Evolutionary conservation across 805 yeast species (phyloP), one percentile per base, ranked within the genome.

Genomic region (Nakazawaea sp.): DNA sequence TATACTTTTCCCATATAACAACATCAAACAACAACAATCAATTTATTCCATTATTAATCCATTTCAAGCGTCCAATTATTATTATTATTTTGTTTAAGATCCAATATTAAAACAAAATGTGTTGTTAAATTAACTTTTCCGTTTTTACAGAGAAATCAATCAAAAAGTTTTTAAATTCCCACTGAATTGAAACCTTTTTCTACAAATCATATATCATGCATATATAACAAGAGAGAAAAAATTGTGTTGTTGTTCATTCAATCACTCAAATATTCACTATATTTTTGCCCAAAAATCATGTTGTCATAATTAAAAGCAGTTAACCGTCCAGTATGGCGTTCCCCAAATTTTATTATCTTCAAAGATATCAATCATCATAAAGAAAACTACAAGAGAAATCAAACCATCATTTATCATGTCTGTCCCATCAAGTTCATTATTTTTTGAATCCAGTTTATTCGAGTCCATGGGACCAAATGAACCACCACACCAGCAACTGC

Each of bases 111-210:
- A 6, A 24, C 28, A 42, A 38, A 31, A 42, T 42, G 44, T 42
- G 40, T 31, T 42, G 42, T 29, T 42, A 42, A 42, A 42, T 38
- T 36, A 26, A n/a, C 18, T 25, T 18, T n/a, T n/a, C n/a, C n/a
- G n/a, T n/a, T n/a, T n/a, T n/a, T n/a, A n/a, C n/a, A n/a, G n/a
- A n/a, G n/a, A 21, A 21, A 8, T 21, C 10, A 21, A 21, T 10
- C 24, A 17, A 18, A n/a, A n/a, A n/a, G n/a, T n/a, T n/a, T n/a
- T 13, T 23, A 28, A 26, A 32, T 25, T 15, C 13, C 26, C 12
- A 23, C 17, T 11, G 18, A 12, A 21, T 27, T 26, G 23, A 20
- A 13, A n/a, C 37, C n/a, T 35, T 35, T 28, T 27, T 35, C 24
- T 30, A 27, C 32, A 18, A 25, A 27, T 16, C 24, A 29, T 27